Percentiles rank a stretch among this genome's conserved stretches.
Conservation (phyloP, 2,329 filamentous ascomycete species). For the Amauroascus niger region DNA sequence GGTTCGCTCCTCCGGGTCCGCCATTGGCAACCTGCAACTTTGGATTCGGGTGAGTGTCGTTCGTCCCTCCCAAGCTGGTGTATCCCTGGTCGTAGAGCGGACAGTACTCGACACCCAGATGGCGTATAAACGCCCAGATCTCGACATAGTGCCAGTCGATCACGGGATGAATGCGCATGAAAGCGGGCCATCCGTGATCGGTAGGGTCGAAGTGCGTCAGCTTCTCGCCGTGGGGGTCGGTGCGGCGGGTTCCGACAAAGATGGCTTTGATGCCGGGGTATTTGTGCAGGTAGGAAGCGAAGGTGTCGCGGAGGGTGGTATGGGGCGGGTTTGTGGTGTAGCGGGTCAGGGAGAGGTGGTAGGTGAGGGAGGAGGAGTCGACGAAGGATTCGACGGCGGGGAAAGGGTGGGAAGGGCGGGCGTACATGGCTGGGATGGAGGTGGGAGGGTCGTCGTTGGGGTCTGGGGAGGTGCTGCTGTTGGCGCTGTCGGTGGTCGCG, state of each 20-base stretch:
- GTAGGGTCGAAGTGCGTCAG: slow-evolving; percentile 78
- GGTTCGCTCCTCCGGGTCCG: slow-evolving; percentile 22
- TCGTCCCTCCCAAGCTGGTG: slow-evolving; percentile 81
- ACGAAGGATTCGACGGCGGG: slow-evolving; percentile 80
- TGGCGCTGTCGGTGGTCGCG: background rate
- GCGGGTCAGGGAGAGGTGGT: slow-evolving; percentile 65
- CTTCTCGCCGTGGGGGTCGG: slow-evolving; percentile 76
- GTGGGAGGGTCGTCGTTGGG: slow-evolving; percentile 11
- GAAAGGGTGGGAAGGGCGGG: slow-evolving; percentile 76
- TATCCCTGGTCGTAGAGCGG: slow-evolving; percentile 79
- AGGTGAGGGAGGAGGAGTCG: slow-evolving; percentile 51
- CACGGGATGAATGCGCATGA: slow-evolving; percentile 89
- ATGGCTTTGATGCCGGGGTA: slow-evolving; percentile 58
- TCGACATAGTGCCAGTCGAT: slow-evolving; percentile 97
- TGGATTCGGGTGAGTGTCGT: slow-evolving; percentile 85
- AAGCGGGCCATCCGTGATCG: slow-evolving; percentile 78
- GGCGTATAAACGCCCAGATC: slow-evolving; percentile 74
- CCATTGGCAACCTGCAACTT: slow-evolving; percentile 41
- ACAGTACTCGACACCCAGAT: slow-evolving; percentile 74
- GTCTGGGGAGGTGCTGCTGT: background rate
- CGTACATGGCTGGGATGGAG: slow-evolving; percentile 74
- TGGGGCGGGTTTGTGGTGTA: slow-evolving; percentile 54
- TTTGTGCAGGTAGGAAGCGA: slow-evolving; percentile 59
- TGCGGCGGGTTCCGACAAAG: slow-evolving; percentile 78
- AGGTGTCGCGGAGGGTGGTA: slow-evolving; percentile 62